Evolutionary conservation across 1,139 yeast genomes (phyloP), one percentile per base, ranked within the genome.

Genomic region (Scheffersomyces illinoinensis): DNA sequence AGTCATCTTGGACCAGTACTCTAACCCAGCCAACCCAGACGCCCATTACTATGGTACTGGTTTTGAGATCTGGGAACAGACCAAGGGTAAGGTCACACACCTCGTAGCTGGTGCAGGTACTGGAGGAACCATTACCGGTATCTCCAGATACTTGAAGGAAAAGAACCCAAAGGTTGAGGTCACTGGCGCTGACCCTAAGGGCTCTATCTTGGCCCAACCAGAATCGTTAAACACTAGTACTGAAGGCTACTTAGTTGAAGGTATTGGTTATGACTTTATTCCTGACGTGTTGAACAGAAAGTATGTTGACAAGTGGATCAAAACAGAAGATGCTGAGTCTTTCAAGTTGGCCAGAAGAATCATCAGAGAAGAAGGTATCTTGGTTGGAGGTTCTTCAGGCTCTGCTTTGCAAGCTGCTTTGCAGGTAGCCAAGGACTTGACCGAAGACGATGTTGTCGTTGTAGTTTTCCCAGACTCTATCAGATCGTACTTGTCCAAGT

Each of bases 31-130:
- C 73, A 91, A 91, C 77, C 97, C 97, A 50, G 80, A 84, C 58
- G 97, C 97, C 53, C 97, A 91, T 74, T 91, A 90, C 74, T 84
- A 80, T 69, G 95, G 96, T 59, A 91, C 97, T 49, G 97, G 97
- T 59, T 87, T 78, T 66, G 97, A 91, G 76, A 91, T 91, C 69
- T 90, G 93, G 89, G 87, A 88, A 63, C 97, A 91, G 76, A 84
- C 93, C 51, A 79, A 84, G 51, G 93, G 95, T 54, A 84, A 88
- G 65, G 81, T 91, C 59, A 86, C 87, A 61, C 92, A 88, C 65
- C 80, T 91, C 56, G 90, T 91, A 60, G 97, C 97, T 53, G 97
- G 97, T 74, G 96, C 96, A 8, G 96, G 96, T 76, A 91, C 97
- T 61, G 97, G 93, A 74, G 93, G 93, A 75, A 89, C 93, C 54